Percentiles rank a stretch among this genome's conserved stretches.
These are phyloP conservation scores for Petunia secreta DNA, from an alignment of 257 asterid species.

Conservation along the genomic window DNA sequence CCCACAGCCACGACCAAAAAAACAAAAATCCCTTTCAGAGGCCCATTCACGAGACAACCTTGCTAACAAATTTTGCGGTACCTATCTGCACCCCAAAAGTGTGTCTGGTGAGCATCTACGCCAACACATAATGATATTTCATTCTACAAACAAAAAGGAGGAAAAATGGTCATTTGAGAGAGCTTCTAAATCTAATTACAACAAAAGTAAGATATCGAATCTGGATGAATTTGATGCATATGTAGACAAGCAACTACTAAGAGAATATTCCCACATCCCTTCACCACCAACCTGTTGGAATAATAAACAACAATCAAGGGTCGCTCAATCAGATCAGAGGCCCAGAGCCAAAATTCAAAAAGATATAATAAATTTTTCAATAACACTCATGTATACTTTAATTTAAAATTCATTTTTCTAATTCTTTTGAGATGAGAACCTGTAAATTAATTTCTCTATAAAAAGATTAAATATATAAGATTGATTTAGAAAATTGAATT, in stretches of 20 bases:
- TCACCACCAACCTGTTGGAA: background rate
- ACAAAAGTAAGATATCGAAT: background rate
- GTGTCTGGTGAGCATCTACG: constrained; percentile 49
- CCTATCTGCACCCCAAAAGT: constrained; percentile 65
- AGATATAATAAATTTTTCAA: no score
- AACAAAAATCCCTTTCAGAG: constrained; percentile 46
- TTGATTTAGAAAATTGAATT: no score
- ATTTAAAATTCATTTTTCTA: no score
- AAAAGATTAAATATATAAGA: no score
- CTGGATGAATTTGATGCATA: background rate
- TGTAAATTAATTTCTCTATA: no score
- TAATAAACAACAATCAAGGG: background rate
- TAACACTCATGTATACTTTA: no score
- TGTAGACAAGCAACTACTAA: background rate
- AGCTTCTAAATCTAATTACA: background rate
- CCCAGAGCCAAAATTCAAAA: no score
- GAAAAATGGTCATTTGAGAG: background rate
- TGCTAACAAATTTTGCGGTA: constrained; percentile 56
- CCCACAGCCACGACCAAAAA: constrained; percentile 53
- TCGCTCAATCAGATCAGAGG: no score
- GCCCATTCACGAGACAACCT: constrained; percentile 56
- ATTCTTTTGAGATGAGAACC: no score
- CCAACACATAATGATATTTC: constrained; percentile 60
- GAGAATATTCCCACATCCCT: background rate
- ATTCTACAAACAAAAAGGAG: constrained; percentile 48